phyloP scores from a whole-genome alignment of 805 yeast species.

The Wickerhamomyces queroliae region DNA sequence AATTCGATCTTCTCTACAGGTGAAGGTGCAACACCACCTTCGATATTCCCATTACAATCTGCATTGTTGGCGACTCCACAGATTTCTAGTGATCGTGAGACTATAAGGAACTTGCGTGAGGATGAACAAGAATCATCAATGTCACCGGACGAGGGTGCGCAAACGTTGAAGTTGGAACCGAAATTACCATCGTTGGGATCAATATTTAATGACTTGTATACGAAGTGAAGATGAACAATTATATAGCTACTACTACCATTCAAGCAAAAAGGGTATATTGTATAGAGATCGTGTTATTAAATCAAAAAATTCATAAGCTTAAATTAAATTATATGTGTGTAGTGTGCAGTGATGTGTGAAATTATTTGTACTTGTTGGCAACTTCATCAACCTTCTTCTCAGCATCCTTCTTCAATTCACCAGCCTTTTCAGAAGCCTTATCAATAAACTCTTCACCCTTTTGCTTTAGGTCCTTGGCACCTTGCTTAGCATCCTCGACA shows the following conservation, averaged over 20 bases:
- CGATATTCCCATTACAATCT: neutral
- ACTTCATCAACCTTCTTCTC: neutral
- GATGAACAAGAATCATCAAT: neutral
- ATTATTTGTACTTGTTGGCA: neutral
- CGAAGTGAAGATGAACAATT: conserved; percentile 3
- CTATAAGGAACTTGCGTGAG: neutral
- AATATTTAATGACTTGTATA: conserved; percentile 16
- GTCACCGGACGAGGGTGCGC: conserved; percentile 11
- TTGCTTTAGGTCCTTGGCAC: conserved; percentile 3
- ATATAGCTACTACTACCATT: neutral
- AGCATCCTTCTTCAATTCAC: neutral
- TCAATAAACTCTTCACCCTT: neutral
- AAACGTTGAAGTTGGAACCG: conserved; percentile 7
- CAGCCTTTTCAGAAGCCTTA: neutral
- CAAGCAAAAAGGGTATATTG: neutral
- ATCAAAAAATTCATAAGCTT: too few relatives aligned
- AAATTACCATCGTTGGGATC: conserved; percentile 13
- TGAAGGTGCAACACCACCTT: too few relatives aligned
- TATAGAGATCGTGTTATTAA: too few relatives aligned
- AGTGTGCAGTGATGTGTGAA: neutral
- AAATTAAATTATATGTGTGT: neutral
- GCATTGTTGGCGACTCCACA: neutral
- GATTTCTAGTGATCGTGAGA: neutral
- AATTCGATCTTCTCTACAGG: neutral
- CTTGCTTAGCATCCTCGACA: conserved; percentile 1